Evolutionary conservation across 257 asterid genomes (phyloP).

Genomic region (Ilex asprella): DNA sequence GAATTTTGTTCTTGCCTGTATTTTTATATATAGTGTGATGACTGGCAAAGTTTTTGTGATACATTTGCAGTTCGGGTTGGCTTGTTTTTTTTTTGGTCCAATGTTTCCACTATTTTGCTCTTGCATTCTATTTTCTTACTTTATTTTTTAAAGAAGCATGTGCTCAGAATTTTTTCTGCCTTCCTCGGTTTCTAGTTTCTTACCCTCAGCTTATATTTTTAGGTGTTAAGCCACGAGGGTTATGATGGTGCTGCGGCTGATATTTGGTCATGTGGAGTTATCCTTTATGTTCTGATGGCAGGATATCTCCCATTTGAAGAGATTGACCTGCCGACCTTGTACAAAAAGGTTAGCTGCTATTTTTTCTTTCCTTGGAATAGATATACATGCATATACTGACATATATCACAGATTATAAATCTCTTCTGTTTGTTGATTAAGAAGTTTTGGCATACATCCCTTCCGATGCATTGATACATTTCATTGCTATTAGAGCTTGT

Average conservation of each 20-base stretch:
- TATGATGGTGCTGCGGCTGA: slow-evolving; percentile 99
- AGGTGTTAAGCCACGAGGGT: slow-evolving; percentile 77
- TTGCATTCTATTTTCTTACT: not conserved
- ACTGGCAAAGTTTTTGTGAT: too few relatives aligned
- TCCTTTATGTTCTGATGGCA: slow-evolving; percentile 80
- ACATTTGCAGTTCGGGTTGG: too few relatives aligned
- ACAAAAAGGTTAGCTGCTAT: slow-evolving; percentile 48
- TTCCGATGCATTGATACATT: too few relatives aligned
- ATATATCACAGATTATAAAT: not conserved
- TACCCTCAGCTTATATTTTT: slow-evolving; percentile 15
- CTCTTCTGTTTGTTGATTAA: too few relatives aligned
- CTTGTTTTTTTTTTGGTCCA: not conserved
- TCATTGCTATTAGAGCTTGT: too few relatives aligned
- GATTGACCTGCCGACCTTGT: slow-evolving; percentile 63
- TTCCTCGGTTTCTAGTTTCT: not conserved
- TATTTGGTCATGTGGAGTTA: slow-evolving; percentile 95
- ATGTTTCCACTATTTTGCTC: not conserved
- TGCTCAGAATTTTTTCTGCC: too few relatives aligned
- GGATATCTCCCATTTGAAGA: slow-evolving; percentile 89
- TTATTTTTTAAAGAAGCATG: not conserved
- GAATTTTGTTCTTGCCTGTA: too few relatives aligned
- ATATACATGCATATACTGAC: not conserved
- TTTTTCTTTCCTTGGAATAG: slow-evolving; percentile 4
- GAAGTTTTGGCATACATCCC: too few relatives aligned
- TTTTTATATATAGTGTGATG: too few relatives aligned